Evolutionary conservation across 2,329 filamentous ascomycete genomes (phyloP).

Genomic region (Aureobasidium sp.): DNA sequence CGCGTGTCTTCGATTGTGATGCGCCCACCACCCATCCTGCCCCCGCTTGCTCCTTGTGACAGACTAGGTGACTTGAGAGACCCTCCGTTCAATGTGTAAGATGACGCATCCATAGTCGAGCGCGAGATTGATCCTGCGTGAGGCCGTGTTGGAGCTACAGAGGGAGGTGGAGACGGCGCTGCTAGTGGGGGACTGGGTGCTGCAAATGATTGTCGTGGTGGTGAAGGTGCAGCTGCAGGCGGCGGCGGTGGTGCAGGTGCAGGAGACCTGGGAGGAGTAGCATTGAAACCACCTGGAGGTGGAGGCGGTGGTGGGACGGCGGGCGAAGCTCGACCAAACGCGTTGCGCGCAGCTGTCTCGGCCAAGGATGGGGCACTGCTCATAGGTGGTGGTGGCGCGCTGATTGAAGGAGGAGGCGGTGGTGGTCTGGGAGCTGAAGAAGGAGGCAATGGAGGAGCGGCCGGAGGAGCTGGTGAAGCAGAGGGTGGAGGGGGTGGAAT

Average conservation of each 20-base stretch:
- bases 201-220: constrained; percentile 58
- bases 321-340: constrained; percentile 29
- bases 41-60: constrained; percentile 4
- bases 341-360: constrained; percentile 10
- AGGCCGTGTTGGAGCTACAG: constrained; percentile 23
- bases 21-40: neutral
- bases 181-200: constrained; percentile 32
- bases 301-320: constrained; percentile 42
- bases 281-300: constrained; percentile 47
- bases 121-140: constrained; percentile 14
- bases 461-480: constrained; percentile 58
- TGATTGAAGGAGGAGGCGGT: constrained; percentile 1
- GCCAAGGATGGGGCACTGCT: neutral
- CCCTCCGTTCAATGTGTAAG: constrained; percentile 33
- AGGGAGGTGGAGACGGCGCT: constrained; percentile 26
- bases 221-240: constrained; percentile 30
- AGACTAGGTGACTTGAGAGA: constrained; percentile 9
- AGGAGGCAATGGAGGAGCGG: constrained; percentile 30
- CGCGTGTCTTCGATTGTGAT: constrained; percentile 64
- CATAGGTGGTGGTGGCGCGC: constrained; percentile 25
- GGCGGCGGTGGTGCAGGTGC: constrained; percentile 51
- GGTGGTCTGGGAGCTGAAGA: constrained; percentile 24
- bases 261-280: constrained; percentile 71
- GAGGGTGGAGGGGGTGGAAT: constrained; percentile 21
- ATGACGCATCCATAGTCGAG: constrained; percentile 21